These are phyloP conservation scores for Xerocomus nothofagi DNA, from an alignment of 1,284 basidiomycete species.

Conservation along the genomic window DNA sequence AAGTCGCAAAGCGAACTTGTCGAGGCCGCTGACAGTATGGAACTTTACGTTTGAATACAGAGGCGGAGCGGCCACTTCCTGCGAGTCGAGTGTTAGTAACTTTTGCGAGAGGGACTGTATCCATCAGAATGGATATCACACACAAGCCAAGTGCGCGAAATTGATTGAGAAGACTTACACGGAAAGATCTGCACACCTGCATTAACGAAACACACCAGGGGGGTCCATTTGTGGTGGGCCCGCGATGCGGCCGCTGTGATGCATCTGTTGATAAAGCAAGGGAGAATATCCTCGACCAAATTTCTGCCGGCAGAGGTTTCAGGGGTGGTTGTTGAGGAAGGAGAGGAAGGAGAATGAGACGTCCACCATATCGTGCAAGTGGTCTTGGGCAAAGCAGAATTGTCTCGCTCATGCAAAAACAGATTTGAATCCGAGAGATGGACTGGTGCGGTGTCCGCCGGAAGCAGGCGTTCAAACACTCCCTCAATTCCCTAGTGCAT, in stretches of 20 bases:
- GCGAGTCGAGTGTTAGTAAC: constrained; percentile 18
- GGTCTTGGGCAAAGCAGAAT: constrained; percentile 50
- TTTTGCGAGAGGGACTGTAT: neutral
- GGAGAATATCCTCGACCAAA: constrained; percentile 66
- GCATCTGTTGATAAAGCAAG: constrained; percentile 42
- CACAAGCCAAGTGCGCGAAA: neutral
- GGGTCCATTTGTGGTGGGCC: constrained; percentile 18
- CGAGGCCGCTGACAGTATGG: constrained; percentile 46
- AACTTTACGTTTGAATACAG: constrained; percentile 63
- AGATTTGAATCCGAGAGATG: neutral
- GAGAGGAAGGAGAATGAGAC: constrained; percentile 65
- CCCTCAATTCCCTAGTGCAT: neutral
- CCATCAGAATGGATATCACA: constrained; percentile 1
- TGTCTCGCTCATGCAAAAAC: constrained; percentile 29
- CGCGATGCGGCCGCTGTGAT: constrained; percentile 15
- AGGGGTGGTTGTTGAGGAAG: constrained; percentile 52
- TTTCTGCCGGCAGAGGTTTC: constrained; percentile 63
- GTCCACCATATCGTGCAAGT: constrained; percentile 52
- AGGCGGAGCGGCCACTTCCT: constrained; percentile 70
- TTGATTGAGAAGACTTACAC: constrained; percentile 48
- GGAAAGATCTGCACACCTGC: constrained; percentile 69
- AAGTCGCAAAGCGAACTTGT: constrained; percentile 57
- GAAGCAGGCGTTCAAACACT: neutral
- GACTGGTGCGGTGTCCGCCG: neutral
- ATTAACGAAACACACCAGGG: constrained; percentile 44